Percentiles rank a stretch among this genome's conserved stretches.
These are phyloP conservation scores for Paramecium octaurelia DNA, from an alignment of 73 alveolate species.

Conservation along the genomic window DNA sequence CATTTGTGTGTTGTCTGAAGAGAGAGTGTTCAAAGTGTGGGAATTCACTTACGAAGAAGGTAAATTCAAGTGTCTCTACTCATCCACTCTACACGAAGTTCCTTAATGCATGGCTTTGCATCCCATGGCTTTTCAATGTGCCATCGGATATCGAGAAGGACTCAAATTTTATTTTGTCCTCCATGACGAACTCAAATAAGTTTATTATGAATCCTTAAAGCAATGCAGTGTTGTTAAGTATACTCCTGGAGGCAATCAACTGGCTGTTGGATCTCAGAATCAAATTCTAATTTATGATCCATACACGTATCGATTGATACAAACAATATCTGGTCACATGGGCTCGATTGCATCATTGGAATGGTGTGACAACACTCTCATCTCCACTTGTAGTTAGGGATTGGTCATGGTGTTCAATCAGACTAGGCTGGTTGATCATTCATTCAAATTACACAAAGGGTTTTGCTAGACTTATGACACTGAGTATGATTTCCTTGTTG, in stretches of 20 bases:
- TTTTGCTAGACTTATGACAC: slow-evolving; percentile 39
- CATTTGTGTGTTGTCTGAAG: slow-evolving; percentile 11
- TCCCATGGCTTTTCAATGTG: slow-evolving; percentile 55
- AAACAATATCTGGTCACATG: not conserved
- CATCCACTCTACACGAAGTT: slow-evolving; percentile 43
- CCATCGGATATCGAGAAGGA: slow-evolving; percentile 59
- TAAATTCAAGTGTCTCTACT: slow-evolving; percentile 51
- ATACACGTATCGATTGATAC: not conserved
- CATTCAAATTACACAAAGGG: slow-evolving; percentile 18
- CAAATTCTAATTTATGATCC: slow-evolving; percentile 8
- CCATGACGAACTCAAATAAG: slow-evolving; percentile 30
- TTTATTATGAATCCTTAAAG: slow-evolving; percentile 7
- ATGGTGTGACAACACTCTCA: slow-evolving; percentile 13
- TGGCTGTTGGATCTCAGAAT: slow-evolving; percentile 40
- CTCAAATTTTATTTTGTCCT: slow-evolving; percentile 4
- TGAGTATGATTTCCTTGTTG: slow-evolving; percentile 28
- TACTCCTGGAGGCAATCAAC: slow-evolving; percentile 20
- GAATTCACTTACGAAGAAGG: slow-evolving; percentile 42
- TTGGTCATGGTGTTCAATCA: not conserved
- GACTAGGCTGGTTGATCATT: not conserved
- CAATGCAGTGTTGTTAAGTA: not conserved
- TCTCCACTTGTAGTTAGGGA: slow-evolving; percentile 26
- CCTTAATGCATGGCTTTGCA: slow-evolving; percentile 58
- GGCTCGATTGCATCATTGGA: slow-evolving; percentile 1
- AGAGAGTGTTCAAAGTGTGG: slow-evolving; percentile 56